A percentile compares a stretch with the other conserved stretches of the same genome.
Conservation (phyloP, 2,329 filamentous ascomycete species). For the Fusarium sp. region DNA sequence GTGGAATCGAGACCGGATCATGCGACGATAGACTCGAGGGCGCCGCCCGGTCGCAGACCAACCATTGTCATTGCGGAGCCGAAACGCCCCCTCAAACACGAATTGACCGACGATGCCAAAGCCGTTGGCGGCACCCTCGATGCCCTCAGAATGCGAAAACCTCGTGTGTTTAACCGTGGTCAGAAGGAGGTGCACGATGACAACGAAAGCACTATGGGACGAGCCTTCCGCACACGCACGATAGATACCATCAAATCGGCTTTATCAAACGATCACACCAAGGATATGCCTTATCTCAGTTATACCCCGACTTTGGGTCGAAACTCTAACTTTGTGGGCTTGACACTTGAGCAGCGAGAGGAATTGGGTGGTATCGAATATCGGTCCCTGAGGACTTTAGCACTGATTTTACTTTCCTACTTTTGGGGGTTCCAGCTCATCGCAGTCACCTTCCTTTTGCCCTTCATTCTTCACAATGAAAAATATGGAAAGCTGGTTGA, state of each 20-base stretch:
- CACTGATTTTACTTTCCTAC: constrained; percentile 81
- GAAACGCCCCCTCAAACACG: constrained; percentile 55
- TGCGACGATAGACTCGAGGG: constrained; percentile 38
- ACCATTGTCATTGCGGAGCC: constrained; percentile 79
- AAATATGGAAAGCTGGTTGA: constrained; percentile 76
- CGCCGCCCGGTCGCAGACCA: constrained; percentile 58
- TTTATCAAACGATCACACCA: constrained; percentile 66
- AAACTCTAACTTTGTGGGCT: constrained; percentile 91
- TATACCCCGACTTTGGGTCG: constrained; percentile 93
- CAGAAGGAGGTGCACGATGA: constrained; percentile 58
- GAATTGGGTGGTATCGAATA: constrained; percentile 98
- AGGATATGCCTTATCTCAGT: constrained; percentile 87
- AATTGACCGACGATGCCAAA: constrained; percentile 59
- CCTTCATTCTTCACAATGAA: constrained; percentile 79
- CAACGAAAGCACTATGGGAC: constrained; percentile 48
- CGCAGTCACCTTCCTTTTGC: constrained; percentile 78
- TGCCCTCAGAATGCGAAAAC: constrained; percentile 60
- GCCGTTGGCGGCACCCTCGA: constrained; percentile 58
- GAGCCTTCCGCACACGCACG: constrained; percentile 60
- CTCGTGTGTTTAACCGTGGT: constrained; percentile 55
- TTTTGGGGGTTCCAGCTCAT: constrained; percentile 87
- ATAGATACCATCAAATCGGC: constrained; percentile 70
- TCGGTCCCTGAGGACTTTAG: constrained; percentile 87
- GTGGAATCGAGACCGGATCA: constrained; percentile 47
- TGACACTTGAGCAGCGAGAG: constrained; percentile 91